phyloP scores from a whole-genome alignment of 495 filamentous ascomycete species.

The Penicillium samsonianum region DNA sequence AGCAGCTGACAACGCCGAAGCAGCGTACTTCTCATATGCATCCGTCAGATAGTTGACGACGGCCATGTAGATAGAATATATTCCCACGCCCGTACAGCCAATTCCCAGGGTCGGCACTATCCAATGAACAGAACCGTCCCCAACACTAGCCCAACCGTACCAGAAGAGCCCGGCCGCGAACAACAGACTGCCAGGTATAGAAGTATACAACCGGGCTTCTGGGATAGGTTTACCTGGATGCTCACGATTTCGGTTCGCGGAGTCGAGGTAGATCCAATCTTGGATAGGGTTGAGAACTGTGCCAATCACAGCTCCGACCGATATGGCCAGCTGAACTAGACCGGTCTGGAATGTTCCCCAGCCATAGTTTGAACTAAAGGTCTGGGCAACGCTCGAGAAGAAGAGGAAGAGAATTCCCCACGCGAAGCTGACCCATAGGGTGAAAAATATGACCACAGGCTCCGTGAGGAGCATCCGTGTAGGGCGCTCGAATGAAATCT shows the following conservation, averaged over 20 bases:
- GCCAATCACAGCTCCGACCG: slow-evolving; percentile 44
- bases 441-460: slow-evolving; percentile 54
- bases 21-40: slow-evolving; percentile 46
- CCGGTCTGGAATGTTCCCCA: slow-evolving; percentile 39
- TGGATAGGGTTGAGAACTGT: slow-evolving; percentile 45
- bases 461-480: slow-evolving; percentile 54
- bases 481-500: slow-evolving; percentile 47
- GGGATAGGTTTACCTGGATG: slow-evolving; percentile 35
- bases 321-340: slow-evolving; percentile 44
- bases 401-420: slow-evolving; percentile 56
- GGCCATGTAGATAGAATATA: slow-evolving; percentile 50
- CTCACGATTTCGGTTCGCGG: slow-evolving; percentile 31
- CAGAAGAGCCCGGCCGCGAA: slow-evolving; percentile 46
- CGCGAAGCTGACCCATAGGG: slow-evolving; percentile 53
- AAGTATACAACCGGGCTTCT: slow-evolving; percentile 44
- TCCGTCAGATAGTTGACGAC: slow-evolving; percentile 51
- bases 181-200: slow-evolving; percentile 42
- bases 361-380: slow-evolving; percentile 39
- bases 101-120: slow-evolving; percentile 45
- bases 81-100: slow-evolving; percentile 37
- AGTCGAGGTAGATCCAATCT: slow-evolving; percentile 42
- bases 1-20: slow-evolving; percentile 38
- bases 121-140: slow-evolving; percentile 32
- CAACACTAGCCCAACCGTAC: slow-evolving; percentile 42
- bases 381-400: slow-evolving; percentile 45